phyloP scores from a whole-genome alignment of 1,284 basidiomycete genomes.

The Trametes sp. region DNA sequence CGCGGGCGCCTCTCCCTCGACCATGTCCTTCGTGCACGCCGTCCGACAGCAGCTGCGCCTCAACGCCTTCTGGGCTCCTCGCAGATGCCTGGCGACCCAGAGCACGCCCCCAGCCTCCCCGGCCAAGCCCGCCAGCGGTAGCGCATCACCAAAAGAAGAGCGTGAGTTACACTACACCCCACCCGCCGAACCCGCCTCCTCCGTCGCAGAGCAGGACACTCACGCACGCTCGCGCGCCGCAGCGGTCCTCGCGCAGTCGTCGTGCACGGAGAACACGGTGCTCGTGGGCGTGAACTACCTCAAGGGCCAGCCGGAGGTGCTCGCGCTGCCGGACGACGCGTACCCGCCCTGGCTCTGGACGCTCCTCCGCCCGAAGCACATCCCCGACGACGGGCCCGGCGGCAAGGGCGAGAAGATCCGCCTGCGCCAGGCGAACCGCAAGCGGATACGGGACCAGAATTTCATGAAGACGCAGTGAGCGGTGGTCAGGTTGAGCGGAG shows the following conservation, averaged over 20 bases:
- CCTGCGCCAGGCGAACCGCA: slow-evolving; percentile 66
- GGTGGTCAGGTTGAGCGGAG: neutral
- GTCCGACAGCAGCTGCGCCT: slow-evolving; percentile 37
- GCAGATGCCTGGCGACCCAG: slow-evolving; percentile 34
- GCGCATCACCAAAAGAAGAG: slow-evolving; percentile 12
- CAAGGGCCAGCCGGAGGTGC: slow-evolving; percentile 83
- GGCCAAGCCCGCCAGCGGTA: neutral
- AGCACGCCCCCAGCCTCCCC: slow-evolving; percentile 24
- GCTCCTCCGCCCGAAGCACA: slow-evolving; percentile 64
- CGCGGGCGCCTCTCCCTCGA: slow-evolving; percentile 15
- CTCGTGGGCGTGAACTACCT: slow-evolving; percentile 83
- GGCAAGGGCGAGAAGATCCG: slow-evolving; percentile 69
- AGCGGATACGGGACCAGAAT: slow-evolving; percentile 75
- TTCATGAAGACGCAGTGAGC: slow-evolving; percentile 77
- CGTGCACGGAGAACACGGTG: slow-evolving; percentile 75
- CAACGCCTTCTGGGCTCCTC: slow-evolving; percentile 33
- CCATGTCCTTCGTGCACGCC: slow-evolving; percentile 40
- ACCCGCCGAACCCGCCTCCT: neutral
- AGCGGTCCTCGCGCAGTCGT: slow-evolving; percentile 47
- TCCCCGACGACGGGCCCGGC: slow-evolving; percentile 74
- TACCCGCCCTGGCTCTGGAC: slow-evolving; percentile 95
- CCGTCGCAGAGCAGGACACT: neutral
- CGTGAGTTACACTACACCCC: slow-evolving; percentile 16
- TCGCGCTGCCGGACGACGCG: slow-evolving; percentile 83
- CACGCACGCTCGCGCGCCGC: neutral